Evolutionary conservation across 768 basidiomycete species (phyloP).

Genomic region (Suillus brevipes): DNA sequence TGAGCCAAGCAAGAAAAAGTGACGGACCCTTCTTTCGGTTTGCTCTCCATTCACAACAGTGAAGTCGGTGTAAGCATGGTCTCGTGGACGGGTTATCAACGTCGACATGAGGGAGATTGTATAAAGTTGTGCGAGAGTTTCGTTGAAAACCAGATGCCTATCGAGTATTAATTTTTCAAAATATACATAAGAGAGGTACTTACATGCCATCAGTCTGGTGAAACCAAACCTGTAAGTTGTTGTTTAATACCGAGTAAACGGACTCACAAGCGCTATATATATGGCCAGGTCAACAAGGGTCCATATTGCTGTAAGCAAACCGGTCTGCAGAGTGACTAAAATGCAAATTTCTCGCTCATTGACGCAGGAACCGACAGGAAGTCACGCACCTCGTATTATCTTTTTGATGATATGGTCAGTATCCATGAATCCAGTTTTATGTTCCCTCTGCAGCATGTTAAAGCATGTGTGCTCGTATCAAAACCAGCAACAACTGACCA

Average conservation of each 20-base stretch:
- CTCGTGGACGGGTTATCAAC: constrained; percentile 30
- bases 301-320: constrained; percentile 39
- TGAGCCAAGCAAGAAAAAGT: constrained; percentile 3
- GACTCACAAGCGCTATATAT: constrained; percentile 26
- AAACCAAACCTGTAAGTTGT: constrained; percentile 11
- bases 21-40: constrained; percentile 21
- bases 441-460: constrained; percentile 30
- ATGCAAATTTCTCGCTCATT: background rate
- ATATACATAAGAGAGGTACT: background rate
- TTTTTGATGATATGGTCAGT: constrained; percentile 40
- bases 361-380: background rate
- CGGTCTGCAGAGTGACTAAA: constrained; percentile 42
- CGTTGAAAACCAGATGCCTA: constrained; percentile 33
- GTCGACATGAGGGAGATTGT: constrained; percentile 38
- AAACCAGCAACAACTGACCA: constrained; percentile 34
- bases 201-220: constrained; percentile 24
- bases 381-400: constrained; percentile 33
- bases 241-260: no score
- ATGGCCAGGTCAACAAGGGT: constrained; percentile 33
- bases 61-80: constrained; percentile 19
- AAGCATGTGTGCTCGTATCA: background rate
- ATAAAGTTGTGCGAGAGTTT: constrained; percentile 36
- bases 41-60: constrained; percentile 25
- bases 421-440: constrained; percentile 36
- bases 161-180: background rate